phyloP scores from a whole-genome alignment of 1,284 basidiomycete genomes.

The Marasmius tenuissimus region DNA sequence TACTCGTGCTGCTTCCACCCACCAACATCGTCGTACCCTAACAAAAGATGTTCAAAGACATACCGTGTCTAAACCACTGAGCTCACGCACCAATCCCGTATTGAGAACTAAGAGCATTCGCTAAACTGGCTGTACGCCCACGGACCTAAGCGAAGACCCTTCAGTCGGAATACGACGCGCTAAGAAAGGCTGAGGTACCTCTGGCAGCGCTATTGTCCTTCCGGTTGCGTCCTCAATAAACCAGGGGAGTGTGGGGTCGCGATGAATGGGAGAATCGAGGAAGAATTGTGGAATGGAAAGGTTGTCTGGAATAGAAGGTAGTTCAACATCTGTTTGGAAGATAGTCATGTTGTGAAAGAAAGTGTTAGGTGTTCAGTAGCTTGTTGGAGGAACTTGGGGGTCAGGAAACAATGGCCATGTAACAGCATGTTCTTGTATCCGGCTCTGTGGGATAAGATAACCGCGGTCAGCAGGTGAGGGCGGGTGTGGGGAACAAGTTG shows the following conservation, averaged over 20 bases:
- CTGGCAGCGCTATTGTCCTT: constrained; percentile 36
- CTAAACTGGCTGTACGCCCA: constrained; percentile 48
- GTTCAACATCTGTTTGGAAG: constrained; percentile 13
- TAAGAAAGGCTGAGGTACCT: constrained; percentile 30
- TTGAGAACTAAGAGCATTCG: constrained; percentile 46
- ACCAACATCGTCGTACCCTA: constrained; percentile 52
- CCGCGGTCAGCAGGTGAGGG: too few species aligned
- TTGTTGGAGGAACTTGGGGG: background rate
- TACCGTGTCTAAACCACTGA: background rate
- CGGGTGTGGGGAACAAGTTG: too few species aligned
- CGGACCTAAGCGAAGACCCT: constrained; percentile 36
- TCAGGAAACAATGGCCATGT: background rate
- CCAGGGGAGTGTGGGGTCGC: constrained; percentile 42
- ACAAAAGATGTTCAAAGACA: background rate
- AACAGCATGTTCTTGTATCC: too few species aligned
- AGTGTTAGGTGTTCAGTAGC: background rate
- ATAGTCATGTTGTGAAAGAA: background rate
- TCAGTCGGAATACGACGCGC: background rate
- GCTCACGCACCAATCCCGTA: constrained; percentile 40
- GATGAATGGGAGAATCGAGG: constrained; percentile 50
- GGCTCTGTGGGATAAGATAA: too few species aligned
- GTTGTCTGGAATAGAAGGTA: constrained; percentile 61
- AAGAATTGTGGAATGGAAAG: constrained; percentile 68
- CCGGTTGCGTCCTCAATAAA: constrained; percentile 60
- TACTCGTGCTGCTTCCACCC: constrained; percentile 18